phyloP scores from a whole-genome alignment of 2,329 filamentous ascomycete species.

The Xylaria multiplex region DNA sequence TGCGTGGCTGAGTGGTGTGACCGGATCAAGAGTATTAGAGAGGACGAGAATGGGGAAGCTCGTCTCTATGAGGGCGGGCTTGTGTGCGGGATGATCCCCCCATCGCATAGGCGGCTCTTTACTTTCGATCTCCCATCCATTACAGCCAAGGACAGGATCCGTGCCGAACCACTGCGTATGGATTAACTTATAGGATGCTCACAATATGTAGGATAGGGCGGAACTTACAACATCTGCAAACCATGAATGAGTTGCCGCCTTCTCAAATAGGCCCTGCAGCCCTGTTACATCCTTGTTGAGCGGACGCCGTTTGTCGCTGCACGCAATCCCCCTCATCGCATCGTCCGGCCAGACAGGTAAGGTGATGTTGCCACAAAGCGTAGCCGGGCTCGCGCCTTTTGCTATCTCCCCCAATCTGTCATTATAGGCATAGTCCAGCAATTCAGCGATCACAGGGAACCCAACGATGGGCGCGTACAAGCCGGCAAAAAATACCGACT shows the following conservation, averaged over 20 bases:
- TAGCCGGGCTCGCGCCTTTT: slow-evolving; percentile 16
- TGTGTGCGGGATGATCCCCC: slow-evolving; percentile 46
- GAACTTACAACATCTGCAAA: slow-evolving; percentile 53
- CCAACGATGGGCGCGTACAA: slow-evolving; percentile 49
- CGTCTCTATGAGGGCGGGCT: slow-evolving; percentile 53
- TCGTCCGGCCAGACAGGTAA: slow-evolving; percentile 46
- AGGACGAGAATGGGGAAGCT: slow-evolving; percentile 66
- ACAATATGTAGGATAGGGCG: background rate
- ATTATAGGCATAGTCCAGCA: slow-evolving; percentile 48
- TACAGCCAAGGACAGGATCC: slow-evolving; percentile 49
- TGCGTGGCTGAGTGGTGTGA: slow-evolving; percentile 64
- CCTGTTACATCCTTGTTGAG: slow-evolving; percentile 47
- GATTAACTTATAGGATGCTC: slow-evolving; percentile 7
- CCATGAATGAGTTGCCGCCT: slow-evolving; percentile 47
- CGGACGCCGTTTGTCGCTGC: slow-evolving; percentile 50
- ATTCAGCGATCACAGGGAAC: slow-evolving; percentile 50
- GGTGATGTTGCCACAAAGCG: slow-evolving; percentile 41
- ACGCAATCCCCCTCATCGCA: slow-evolving; percentile 48
- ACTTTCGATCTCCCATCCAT: slow-evolving; percentile 50
- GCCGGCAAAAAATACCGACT: slow-evolving; percentile 48
- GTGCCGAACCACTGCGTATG: slow-evolving; percentile 46
- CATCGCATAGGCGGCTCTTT: slow-evolving; percentile 49
- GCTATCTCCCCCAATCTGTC: slow-evolving; percentile 36
- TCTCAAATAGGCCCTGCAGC: slow-evolving; percentile 46
- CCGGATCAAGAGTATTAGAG: slow-evolving; percentile 67